Conservation (phyloP, 2,329 filamentous ascomycete species). For the Karstenula rhodostoma region DNA sequence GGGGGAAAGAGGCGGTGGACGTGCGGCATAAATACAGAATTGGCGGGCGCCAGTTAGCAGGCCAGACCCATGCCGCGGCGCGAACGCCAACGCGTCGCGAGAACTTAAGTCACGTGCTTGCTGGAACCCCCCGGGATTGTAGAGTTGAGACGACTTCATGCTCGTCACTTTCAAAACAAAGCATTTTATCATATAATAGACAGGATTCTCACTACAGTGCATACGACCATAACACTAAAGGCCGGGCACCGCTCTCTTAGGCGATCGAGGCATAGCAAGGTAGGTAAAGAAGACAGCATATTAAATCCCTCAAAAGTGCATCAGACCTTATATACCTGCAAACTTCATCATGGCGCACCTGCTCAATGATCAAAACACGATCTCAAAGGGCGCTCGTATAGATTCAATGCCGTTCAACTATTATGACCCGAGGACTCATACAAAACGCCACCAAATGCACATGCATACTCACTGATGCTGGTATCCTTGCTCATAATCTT, state of each 20-base stretch:
- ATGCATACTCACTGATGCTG: conserved; percentile 5
- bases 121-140: no score
- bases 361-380: neutral
- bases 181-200: no score
- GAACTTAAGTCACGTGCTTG: conserved; percentile 4
- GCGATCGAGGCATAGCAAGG: no score
- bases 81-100: conserved; percentile 17
- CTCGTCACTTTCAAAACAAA: no score
- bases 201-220: no score
- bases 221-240: neutral
- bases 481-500: conserved; percentile 25
- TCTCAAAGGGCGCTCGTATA: neutral
- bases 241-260: no score
- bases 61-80: neutral
- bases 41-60: conserved; percentile 2
- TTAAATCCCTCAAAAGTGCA: no score
- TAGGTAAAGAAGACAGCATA: no score
- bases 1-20: conserved; percentile 8
- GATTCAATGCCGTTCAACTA: neutral
- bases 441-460: conserved; percentile 6
- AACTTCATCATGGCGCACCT: neutral
- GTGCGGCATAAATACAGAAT: conserved; percentile 13
- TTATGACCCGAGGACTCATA: neutral
- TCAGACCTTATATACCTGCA: no score
- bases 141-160: no score